A percentile compares a stretch with the other conserved stretches of the same genome.
Evolutionary conservation across 1,284 basidiomycete species (phyloP).

Genomic region (Sphaerobolus stellatus): DNA sequence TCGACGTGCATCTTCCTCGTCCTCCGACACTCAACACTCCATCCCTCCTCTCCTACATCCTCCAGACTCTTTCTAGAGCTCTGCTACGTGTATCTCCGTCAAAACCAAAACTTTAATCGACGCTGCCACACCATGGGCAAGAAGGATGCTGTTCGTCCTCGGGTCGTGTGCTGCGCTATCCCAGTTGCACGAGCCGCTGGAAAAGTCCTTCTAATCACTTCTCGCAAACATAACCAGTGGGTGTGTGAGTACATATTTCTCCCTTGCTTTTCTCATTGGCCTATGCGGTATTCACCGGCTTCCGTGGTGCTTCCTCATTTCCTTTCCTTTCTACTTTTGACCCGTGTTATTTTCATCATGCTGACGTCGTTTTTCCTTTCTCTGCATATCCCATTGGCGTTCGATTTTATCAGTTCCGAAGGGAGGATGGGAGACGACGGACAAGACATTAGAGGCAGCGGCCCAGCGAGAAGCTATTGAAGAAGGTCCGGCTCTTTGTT

Average conservation of each 20-base stretch:
- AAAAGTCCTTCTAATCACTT: slow-evolving; percentile 78
- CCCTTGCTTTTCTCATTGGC: slow-evolving; percentile 6
- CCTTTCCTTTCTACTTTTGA: no score
- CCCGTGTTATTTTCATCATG: slow-evolving; percentile 16
- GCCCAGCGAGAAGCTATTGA: slow-evolving; percentile 85
- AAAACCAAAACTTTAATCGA: slow-evolving; percentile 7
- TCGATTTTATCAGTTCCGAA: slow-evolving; percentile 62
- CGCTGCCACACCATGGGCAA: slow-evolving; percentile 56
- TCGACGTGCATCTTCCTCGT: no score
- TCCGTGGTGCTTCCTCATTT: no score
- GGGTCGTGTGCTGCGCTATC: slow-evolving; percentile 83
- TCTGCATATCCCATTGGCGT: background rate
- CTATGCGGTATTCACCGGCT: slow-evolving; percentile 1
- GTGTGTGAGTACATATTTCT: slow-evolving; percentile 65
- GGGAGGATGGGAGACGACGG: slow-evolving; percentile 80
- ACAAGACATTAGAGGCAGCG: slow-evolving; percentile 76
- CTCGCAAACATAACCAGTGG: slow-evolving; percentile 76
- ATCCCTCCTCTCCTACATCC: no score
- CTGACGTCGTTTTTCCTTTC: slow-evolving; percentile 10
- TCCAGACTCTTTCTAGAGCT: no score
- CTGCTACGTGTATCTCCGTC: no score
- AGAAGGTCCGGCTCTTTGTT: slow-evolving; percentile 87
- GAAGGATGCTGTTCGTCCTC: slow-evolving; percentile 72
- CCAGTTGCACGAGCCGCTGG: slow-evolving; percentile 68
- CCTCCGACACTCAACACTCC: no score